phyloP scores from a whole-genome alignment of 441 rosid genomes.

The Daphne laureola region DNA sequence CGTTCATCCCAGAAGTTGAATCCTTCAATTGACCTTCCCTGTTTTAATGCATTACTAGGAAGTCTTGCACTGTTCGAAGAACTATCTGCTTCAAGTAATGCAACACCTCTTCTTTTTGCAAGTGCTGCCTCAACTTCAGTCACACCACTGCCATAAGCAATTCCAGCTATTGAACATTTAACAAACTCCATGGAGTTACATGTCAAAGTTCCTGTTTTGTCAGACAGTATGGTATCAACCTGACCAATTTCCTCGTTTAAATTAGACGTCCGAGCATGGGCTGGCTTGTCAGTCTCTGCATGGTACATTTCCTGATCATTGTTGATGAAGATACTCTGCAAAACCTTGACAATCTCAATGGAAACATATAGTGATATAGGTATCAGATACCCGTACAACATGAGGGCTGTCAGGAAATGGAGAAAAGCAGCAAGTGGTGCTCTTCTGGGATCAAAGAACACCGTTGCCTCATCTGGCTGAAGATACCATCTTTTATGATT shows the following conservation, averaged over 20 bases:
- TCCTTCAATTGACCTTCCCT: conserved; percentile 49
- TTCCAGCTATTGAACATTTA: conserved; percentile 75
- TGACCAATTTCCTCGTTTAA: conserved; percentile 97
- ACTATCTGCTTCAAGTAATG: conserved; percentile 23
- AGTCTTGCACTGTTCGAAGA: conserved; percentile 16
- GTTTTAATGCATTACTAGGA: conserved; percentile 14
- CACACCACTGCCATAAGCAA: conserved; percentile 65
- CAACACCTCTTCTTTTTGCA: conserved; percentile 32
- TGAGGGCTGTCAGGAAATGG: conserved; percentile 83
- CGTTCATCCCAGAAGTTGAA: conserved; percentile 85
- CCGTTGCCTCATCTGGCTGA: conserved; percentile 49
- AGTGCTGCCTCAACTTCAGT: conserved; percentile 76
- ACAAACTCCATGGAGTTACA: conserved; percentile 96
- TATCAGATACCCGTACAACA: conserved; percentile 89
- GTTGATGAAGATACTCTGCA: conserved; percentile 83
- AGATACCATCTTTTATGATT: conserved; percentile 69
- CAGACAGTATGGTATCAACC: conserved; percentile 70
- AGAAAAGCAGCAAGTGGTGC: conserved; percentile 46
- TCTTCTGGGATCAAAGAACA: conserved; percentile 54
- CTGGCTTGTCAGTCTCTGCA: conserved; percentile 68
- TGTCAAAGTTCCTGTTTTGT: conserved; percentile 93
- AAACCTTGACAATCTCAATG: conserved; percentile 82
- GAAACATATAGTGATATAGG: conserved; percentile 91
- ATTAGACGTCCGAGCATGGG: conserved; percentile 85
- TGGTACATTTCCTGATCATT: conserved; percentile 77